Conservation (phyloP, 257 asterid species). For the Eucommia ulmoides region DNA sequence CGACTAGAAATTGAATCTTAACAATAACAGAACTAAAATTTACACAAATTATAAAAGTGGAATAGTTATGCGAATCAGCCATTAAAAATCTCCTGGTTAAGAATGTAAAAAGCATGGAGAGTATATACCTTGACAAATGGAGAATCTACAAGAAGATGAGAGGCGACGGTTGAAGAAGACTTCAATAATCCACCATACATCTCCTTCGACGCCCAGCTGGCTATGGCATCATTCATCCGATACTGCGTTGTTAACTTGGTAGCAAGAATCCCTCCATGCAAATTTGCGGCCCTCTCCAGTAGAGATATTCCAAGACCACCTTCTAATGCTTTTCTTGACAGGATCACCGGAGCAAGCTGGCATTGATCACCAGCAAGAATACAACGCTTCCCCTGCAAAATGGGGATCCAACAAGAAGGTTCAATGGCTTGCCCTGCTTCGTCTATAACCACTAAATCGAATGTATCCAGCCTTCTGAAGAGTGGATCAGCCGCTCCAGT, state of each 20-base stretch:
- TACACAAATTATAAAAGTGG: too few relatives aligned
- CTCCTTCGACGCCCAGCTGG: conserved; percentile 98
- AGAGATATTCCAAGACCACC: conserved; percentile 83
- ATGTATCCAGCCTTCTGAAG: conserved; percentile 53
- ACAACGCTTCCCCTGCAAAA: conserved; percentile 88
- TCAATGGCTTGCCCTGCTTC: conserved; percentile 98
- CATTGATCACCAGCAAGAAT: conserved; percentile 87
- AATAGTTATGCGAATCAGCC: too few relatives aligned
- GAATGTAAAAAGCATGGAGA: not conserved
- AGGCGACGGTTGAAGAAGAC: conserved; percentile 59
- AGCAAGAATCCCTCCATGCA: conserved; percentile 61
- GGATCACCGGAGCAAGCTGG: conserved; percentile 94
- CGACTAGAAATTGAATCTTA: too few relatives aligned
- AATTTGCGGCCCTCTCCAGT: conserved; percentile 61
- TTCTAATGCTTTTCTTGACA: conserved; percentile 85
- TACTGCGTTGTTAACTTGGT: conserved; percentile 62
- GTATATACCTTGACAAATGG: conserved; percentile 73
- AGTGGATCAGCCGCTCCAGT: conserved; percentile 95
- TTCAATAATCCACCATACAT: conserved; percentile 71
- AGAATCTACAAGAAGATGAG: conserved; percentile 89
- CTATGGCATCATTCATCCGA: conserved; percentile 84
- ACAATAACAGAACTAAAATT: not conserved
- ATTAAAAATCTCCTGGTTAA: not conserved
- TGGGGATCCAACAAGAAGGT: conserved; percentile 96
- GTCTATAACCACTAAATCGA: conserved; percentile 86